Evolutionary conservation across 1,139 yeast species (phyloP).

Genomic region (Pneumocystis sp.): DNA sequence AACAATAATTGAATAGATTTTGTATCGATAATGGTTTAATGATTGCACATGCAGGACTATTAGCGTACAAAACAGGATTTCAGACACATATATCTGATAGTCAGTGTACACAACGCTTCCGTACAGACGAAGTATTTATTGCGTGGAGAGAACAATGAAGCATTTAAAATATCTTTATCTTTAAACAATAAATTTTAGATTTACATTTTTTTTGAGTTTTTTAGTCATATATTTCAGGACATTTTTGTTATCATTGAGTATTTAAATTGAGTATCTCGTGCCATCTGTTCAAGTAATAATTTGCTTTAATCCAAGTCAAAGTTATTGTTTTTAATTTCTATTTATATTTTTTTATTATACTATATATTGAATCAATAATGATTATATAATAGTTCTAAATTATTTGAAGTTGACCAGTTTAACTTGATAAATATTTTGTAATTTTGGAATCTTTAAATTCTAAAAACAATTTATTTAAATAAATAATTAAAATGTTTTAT

Average conservation of each 20-base stretch:
- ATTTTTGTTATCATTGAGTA: background rate
- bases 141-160: constrained; percentile 13
- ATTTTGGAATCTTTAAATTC: too few species aligned
- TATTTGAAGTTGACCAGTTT: too few species aligned
- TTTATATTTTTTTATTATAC: too few species aligned
- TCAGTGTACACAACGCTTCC: constrained; percentile 77
- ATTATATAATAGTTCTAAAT: too few species aligned
- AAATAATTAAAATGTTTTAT: too few species aligned
- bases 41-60: constrained; percentile 96
- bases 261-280: background rate
- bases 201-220: background rate
- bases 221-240: background rate
- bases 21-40: constrained; percentile 96
- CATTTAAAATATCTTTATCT: background rate
- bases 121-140: constrained; percentile 17
- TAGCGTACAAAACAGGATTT: constrained; percentile 74
- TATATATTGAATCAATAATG: too few species aligned
- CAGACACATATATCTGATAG: constrained; percentile 45
- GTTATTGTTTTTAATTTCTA: too few species aligned
- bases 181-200: background rate
- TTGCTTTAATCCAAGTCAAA: background rate
- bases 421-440: too few species aligned
- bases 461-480: too few species aligned
- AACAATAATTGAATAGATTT: constrained; percentile 27
- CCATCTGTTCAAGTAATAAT: background rate